phyloP scores from a whole-genome alignment of 208 protist species.

The Trypanosoma avium region DNA sequence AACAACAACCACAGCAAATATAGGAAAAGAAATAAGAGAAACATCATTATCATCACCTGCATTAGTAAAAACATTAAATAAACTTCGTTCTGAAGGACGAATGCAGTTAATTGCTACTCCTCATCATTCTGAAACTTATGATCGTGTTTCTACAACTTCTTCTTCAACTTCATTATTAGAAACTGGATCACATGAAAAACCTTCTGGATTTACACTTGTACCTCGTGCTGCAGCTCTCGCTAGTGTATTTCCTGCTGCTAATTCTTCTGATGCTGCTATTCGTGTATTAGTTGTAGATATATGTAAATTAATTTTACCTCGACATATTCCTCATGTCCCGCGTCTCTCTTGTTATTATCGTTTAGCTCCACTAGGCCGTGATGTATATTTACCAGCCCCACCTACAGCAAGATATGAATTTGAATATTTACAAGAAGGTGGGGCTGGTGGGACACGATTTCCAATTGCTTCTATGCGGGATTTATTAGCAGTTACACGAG shows the following conservation, averaged over 20 bases:
- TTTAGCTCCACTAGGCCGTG: conserved; percentile 37
- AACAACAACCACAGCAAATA: neutral
- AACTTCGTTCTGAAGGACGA: neutral
- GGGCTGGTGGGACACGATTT: conserved; percentile 34
- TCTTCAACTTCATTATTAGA: conserved; percentile 26
- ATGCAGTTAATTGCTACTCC: conserved; percentile 25
- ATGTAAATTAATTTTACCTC: conserved; percentile 59
- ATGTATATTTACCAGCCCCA: conserved; percentile 72
- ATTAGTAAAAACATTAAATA: neutral
- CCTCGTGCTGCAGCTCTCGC: conserved; percentile 24
- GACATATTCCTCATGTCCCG: conserved; percentile 42
- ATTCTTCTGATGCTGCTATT: conserved; percentile 10
- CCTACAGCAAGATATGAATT: conserved; percentile 63
- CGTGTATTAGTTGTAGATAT: conserved; percentile 47
- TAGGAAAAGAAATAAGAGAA: neutral
- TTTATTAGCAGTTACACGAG: conserved; percentile 47
- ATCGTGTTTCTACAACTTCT: conserved; percentile 20
- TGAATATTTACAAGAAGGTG: conserved; percentile 42
- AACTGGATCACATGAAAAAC: neutral
- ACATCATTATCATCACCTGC: neutral
- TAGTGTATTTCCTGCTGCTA: conserved; percentile 7
- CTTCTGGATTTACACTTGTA: conserved; percentile 27
- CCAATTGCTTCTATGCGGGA: conserved; percentile 40
- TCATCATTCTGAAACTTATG: neutral
- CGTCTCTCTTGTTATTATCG: conserved; percentile 81